Evolutionary conservation across 2,329 filamentous ascomycete species (phyloP), one percentile per base, ranked within the genome.

Genomic region (Rutstroemia sp.): DNA sequence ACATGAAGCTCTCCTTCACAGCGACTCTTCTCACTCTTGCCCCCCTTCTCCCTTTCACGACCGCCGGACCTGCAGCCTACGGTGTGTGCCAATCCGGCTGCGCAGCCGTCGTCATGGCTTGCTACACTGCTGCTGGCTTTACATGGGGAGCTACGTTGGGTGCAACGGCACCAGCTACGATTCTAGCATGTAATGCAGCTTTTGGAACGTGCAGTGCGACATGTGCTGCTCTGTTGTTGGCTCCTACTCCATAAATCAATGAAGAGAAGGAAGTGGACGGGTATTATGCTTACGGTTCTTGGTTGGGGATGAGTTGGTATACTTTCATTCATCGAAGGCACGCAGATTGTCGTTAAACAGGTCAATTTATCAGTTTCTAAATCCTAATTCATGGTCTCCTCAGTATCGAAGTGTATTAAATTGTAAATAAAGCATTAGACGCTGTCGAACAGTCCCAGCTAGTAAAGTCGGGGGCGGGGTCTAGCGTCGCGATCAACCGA

Each of bases 31-130:
- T 38, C 7, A 17, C 14, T 2, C 16, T 45, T 12, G 4, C n/a
- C 14, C n/a, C 30, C 5, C 4, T 14, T 5, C 14, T 53, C 6
- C 6, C 25, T 1, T 23, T n/a, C 2, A 37, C 39, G 2, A 37
- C 30, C 4, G 38, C 39, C 10, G 51, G 51, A n/a, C 51, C 51
- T 4, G 1, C 45, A 1, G 51, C 39, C 1, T 53, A 53, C 10
- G 51, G 37, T 38, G 6, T 37, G 3, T 53, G 51, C 27, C 51
- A 53, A 21, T 34, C 37, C 12, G 44, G 51, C 5, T 54, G 51
- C 38, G 51, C 51, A 12, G 10, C 9, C 5, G 51, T 54, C 3
- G 51, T 54, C 6, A 48, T 54, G 42, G 51, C 51, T 27, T 54
- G 51, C 2, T 54, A 54, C n/a, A 5, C 19, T 16, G 51, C 51